Conservation (phyloP, 177 flowering plant genomes). For the Tripterygium wilfordii region DNA sequence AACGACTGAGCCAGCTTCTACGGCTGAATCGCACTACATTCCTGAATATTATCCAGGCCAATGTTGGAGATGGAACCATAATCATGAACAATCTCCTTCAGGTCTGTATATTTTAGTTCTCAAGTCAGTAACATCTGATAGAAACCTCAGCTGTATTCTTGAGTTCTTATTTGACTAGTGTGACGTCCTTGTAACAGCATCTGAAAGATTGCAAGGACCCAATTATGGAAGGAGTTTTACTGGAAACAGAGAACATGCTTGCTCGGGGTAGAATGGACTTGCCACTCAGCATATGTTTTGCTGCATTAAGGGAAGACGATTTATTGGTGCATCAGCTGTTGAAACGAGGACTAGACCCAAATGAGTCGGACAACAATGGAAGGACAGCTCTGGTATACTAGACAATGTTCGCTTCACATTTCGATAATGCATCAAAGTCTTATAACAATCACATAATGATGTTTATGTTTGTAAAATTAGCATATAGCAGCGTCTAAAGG, state of each 20-base stretch:
- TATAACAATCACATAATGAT: background rate
- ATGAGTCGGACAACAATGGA: conserved; percentile 77
- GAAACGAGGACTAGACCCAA: conserved; percentile 77
- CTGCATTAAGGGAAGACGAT: conserved; percentile 78
- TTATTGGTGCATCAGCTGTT: conserved; percentile 60
- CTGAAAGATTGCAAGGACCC: conserved; percentile 70
- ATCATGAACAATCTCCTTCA: conserved; percentile 88
- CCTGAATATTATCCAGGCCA: conserved; percentile 70
- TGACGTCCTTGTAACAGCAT: conserved; percentile 44
- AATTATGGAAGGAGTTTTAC: conserved; percentile 58
- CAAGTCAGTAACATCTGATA: background rate
- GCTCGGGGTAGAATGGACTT: conserved; percentile 83
- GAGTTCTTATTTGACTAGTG: too few relatives aligned
- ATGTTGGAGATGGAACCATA: conserved; percentile 83
- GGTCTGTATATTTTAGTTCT: conserved; percentile 34
- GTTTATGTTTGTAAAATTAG: conserved; percentile 25
- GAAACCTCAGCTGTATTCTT: too few relatives aligned
- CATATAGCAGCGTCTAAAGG: conserved; percentile 79
- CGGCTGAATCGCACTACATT: conserved; percentile 69
- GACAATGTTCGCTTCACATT: too few relatives aligned
- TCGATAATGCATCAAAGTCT: too few relatives aligned
- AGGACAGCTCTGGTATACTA: conserved; percentile 73
- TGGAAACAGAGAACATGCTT: conserved; percentile 85
- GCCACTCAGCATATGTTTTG: conserved; percentile 86
- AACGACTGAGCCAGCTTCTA: conserved; percentile 63